A percentile compares a stretch with the other conserved stretches of the same genome.
Evolutionary conservation across 1,284 basidiomycete species (phyloP).

Genomic region (Cryptococcus wingfieldii): DNA sequence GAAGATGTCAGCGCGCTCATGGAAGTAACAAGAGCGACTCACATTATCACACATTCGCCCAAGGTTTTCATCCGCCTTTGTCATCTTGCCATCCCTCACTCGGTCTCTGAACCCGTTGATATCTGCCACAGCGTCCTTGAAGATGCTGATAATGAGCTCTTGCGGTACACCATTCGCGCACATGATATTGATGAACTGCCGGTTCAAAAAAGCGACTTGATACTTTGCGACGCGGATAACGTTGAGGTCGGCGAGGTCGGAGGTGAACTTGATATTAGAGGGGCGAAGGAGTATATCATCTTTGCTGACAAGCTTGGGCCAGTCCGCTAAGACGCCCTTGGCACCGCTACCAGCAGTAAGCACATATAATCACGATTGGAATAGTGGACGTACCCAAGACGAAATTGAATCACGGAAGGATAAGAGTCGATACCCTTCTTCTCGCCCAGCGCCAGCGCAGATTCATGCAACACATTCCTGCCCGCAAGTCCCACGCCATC

Average conservation of each 20-base stretch:
- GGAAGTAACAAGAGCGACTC: neutral
- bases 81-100: constrained; percentile 15
- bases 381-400: constrained; percentile 33
- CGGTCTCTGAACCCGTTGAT: constrained; percentile 34
- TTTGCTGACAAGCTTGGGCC: constrained; percentile 31
- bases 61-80: constrained; percentile 23
- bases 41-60: constrained; percentile 28
- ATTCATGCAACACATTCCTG: constrained; percentile 31
- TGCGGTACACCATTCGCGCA: constrained; percentile 40
- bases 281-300: constrained; percentile 37
- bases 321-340: constrained; percentile 45
- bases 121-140: constrained; percentile 29
- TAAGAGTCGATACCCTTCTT: constrained; percentile 22
- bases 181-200: constrained; percentile 50
- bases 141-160: constrained; percentile 34
- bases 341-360: constrained; percentile 35
- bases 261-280: constrained; percentile 46
- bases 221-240: constrained; percentile 44
- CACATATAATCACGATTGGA: neutral
- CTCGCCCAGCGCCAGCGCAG: constrained; percentile 35
- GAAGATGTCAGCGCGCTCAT: neutral
- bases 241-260: constrained; percentile 33
- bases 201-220: constrained; percentile 45
- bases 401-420: constrained; percentile 47
- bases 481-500: constrained; percentile 46